These are phyloP conservation scores for Vaccinium corymbosum DNA, from an alignment of 148 eudicot genomes.

Conservation along the genomic window DNA sequence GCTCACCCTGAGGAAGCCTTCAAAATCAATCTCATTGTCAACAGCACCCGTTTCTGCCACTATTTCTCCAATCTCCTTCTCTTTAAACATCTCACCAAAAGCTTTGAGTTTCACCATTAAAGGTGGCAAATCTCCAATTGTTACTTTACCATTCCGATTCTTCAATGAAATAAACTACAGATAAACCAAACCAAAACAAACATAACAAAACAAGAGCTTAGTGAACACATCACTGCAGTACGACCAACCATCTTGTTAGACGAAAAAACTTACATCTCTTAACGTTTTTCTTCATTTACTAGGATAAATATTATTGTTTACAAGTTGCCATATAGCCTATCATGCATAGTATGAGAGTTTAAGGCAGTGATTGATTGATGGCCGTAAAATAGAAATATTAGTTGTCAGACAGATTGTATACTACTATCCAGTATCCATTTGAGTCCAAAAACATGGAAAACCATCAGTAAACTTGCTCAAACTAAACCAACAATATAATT, in stretches of 20 bases:
- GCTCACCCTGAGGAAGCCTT: constrained; percentile 78
- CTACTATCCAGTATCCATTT: not conserved
- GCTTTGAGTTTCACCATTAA: constrained; percentile 59
- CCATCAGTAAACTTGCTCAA: constrained; percentile 5
- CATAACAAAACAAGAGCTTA: not conserved
- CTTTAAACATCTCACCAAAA: constrained; percentile 43
- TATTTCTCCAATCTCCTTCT: constrained; percentile 49
- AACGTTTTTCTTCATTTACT: not conserved
- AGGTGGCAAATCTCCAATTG: constrained; percentile 67
- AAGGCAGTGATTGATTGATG: not conserved
- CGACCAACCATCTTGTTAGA: not conserved
- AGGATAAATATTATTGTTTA: not conserved
- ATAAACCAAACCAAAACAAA: constrained; percentile 17
- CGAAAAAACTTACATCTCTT: not conserved
- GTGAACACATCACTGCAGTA: not conserved
- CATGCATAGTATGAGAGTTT: not conserved
- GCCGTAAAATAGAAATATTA: not conserved
- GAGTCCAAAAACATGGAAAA: not conserved
- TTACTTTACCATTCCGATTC: constrained; percentile 72
- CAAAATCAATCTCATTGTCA: constrained; percentile 69
- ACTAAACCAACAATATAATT: constrained; percentile 10
- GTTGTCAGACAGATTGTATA: not conserved
- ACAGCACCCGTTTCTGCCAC: constrained; percentile 52
- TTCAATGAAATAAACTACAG: constrained; percentile 53
- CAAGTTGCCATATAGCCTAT: not conserved